Evolutionary conservation across 176 grass and related monocot genomes (phyloP), one percentile per base, ranked within the genome.

Genomic region (Canna indica): DNA sequence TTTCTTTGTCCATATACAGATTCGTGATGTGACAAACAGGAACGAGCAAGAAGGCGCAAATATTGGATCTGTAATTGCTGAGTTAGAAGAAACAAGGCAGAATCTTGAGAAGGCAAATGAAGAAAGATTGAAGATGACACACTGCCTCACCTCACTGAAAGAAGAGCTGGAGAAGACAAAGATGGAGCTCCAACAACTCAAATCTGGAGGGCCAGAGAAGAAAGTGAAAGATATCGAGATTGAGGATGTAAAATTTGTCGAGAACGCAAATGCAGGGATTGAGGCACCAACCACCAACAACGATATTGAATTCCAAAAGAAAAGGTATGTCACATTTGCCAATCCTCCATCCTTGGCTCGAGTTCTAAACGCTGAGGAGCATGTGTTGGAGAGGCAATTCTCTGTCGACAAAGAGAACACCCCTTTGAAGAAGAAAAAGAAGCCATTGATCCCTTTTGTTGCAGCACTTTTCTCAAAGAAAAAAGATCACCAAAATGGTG

Each of bases 321-420:
- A 87, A 78, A 75, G 94, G 59, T 90, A 91, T 57, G 94, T 97
- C 59, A 90, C 86, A 15, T 97, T 97, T 38, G 89, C 94, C 1
- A 80, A 88, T 67, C 84, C 86, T 18, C 86, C 93, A 10, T 36
- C 81, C 10, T 65, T 76, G 0, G 59, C 78, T 57, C 74, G 24
- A 48, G 52, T 24, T 18, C 24, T 47, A 8, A 48, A 27, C 10
- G 14, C 69, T 34, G 46, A 53, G 68, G 54, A 61, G n/a, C 83
- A 13, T 33, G 10, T 9, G 59, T 57, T 89, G 71, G 22, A 77
- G 52, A 85, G 73, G 67, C 82, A 80, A 73, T 48, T 63, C 76
- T 76, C 77, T 7, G 66, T 77, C 50, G 71, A 69, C 59, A 76
- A 79, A 56, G 82, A 84, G 34, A 52, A 26, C 64, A 59, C 15